Evolutionary conservation across 2,329 filamentous ascomycete species (phyloP), one percentile per base, ranked within the genome.

Genomic region (Cryphonectria nitschkei): DNA sequence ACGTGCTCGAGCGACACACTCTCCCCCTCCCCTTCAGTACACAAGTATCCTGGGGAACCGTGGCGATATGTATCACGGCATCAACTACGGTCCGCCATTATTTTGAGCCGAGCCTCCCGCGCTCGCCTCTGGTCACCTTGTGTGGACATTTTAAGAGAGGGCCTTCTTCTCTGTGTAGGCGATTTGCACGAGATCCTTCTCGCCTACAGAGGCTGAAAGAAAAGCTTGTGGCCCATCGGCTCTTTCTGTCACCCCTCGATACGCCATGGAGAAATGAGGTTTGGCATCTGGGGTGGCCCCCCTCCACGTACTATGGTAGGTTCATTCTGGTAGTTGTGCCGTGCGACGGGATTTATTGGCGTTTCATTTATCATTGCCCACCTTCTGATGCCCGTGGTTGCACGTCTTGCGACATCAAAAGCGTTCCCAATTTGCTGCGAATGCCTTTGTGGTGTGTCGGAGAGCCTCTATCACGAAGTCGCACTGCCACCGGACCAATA

Each of bases 81-180:
- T 22, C 43, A 62, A 43, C 16, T 41, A 56, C 52, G 61, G 65
- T 63, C 70, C 52, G 37, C n/a, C 56, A 16, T 68, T 32, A 37
- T 34, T 63, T 34, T 61, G 41, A 39, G 46, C 37, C 68, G 39
- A 16, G 22, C 52, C 29, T n/a, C 62, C 68, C 41, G 46, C 43
- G 14, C 14, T 22, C 29, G 37, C 32, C 2, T 41, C 52, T 37
- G 58, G 29, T n/a, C n/a, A 29, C 26, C 16, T 50, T n/a, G 14
- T 60, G 39, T 22, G n/a, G 26, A 26, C n/a, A 22, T 22, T 56
- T 34, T 11, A 26, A 16, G 34, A 58, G 29, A 29, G 32, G 32
- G 19, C 16, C 43, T 50, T 39, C 54, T 46, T 16, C 54, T 6
- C 9, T 13, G 54, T 16, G 29, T 8, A n/a, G 8, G 16, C 16